Evolutionary conservation across 495 filamentous ascomycete species (phyloP), one percentile per base, ranked within the genome.

Genomic region (Penicilliopsis zonata): DNA sequence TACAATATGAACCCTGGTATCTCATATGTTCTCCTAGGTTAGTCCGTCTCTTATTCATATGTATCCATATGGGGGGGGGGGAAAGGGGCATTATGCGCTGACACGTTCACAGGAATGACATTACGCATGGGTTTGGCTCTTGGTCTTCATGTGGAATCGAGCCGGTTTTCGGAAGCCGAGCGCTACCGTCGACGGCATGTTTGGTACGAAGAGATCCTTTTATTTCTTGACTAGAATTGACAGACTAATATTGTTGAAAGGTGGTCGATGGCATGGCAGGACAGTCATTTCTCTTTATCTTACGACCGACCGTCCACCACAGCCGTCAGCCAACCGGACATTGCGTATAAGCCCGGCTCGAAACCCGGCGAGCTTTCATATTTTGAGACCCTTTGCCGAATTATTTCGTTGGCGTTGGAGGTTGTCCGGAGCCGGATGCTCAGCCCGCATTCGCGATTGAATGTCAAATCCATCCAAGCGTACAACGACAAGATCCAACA

Each of bases 1-100:
- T 76, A 74, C 42, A 74, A 73, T 31, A 73, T 77, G 69, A 77
- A 75, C 32, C 69, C 72, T n/a, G 72, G 72, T 2, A 70, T 71
- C 13, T 67, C 70, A 1, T 77, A 74, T 50, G 65, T 68, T 10
- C 44, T 74, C 2, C 58, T 74, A 24, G 69, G 63, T 50, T 52
- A 17, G 52, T 35, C 3, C 15, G 15, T 3, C 3, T 9, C n/a
- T 3, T 2, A n/a, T 40, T 1, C 10, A 4, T 9, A 13, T 35
- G 12, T 7, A 12, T 18, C n/a, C 15, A n/a, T n/a, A n/a, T n/a
- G n/a, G n/a, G n/a, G n/a, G n/a, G n/a, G n/a, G n/a, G n/a, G n/a
- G n/a, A n/a, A n/a, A n/a, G n/a, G 9, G 12, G 28, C 4, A 13
- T 9, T 12, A 13, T 35, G 9, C 30, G 18, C 31, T 43, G 12